Base-by-base conservation (phyloP, 164 flowering plant genomes). In the Piper longum region DNA sequence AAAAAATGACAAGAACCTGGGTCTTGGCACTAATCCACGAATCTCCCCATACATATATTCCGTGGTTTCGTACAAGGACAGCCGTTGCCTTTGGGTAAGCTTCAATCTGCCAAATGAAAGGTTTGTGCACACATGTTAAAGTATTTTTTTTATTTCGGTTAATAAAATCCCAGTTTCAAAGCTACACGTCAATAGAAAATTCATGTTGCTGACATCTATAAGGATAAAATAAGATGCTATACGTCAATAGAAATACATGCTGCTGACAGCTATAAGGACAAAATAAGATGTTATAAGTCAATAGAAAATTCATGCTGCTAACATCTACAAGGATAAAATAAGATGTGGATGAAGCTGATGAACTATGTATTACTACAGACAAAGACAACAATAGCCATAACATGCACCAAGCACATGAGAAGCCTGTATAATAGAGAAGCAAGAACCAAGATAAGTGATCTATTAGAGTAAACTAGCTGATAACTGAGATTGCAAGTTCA, bases 11-110 rank as follows among this genome's bases (percentile, higher is more conserved):
- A 74, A 79, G 68, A 68, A 93, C 99, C 95, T 91, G 98, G 70
- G 99, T 95, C 77, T 91, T 95, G 16, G 98, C 96, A 74, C 78
- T 83, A 71, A 95, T 91, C 99, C 99, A 95, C 18, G 98, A 82
- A 72, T 91, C 99, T 61, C 99, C 99, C 99, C 99, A 95, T 56
- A 89, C 61, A 71, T 87, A 95, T 45, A 95, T 75, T 16, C 99
- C 99, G 79, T 95, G 99, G 75, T 95, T 95, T 57, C 99, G 89
- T 45, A 95, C 99, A 72, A 95, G 96, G 52, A 95, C 99, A 42
- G 99, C 99, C 44, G 99, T 95, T 65, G 96, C 63, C 78, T 85
- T 91, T 14, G 99, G 99, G 73, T 91, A 95, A 62, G 91, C 96
- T 82, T 80, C 81, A 69, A 95, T 87, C 99, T 95, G 74, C 67